Evolutionary conservation across 345 rosid genomes (phyloP).

Genomic region (Streptanthus diversifolius): DNA sequence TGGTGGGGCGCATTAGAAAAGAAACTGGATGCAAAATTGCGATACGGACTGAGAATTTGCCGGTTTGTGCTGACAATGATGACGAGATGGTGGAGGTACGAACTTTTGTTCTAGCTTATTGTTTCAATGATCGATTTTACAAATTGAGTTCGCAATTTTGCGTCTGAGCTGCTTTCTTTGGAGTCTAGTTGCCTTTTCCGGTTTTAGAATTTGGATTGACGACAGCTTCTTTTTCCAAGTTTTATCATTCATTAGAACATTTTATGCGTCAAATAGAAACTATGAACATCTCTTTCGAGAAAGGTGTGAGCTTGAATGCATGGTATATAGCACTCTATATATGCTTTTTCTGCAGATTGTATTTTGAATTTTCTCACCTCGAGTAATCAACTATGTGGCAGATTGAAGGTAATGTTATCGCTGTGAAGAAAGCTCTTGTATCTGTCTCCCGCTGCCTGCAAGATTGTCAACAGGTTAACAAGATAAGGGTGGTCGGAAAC

Average conservation of each 20-base stretch:
- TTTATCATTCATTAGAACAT: background rate
- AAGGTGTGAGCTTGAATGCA: background rate
- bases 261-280: background rate
- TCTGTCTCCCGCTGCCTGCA: conserved; percentile 73
- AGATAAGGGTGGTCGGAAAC: conserved; percentile 38
- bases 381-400: conserved; percentile 34
- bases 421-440: conserved; percentile 71
- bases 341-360: background rate
- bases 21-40: conserved; percentile 68
- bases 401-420: conserved; percentile 74
- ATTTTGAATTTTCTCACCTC: background rate
- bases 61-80: conserved; percentile 53
- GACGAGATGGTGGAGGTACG: conserved; percentile 84
- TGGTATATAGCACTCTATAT: background rate
- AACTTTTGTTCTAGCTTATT: background rate
- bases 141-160: background rate
- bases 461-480: conserved; percentile 47
- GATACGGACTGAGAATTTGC: conserved; percentile 63
- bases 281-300: background rate
- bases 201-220: background rate
- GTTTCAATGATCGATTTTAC: background rate
- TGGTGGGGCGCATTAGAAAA: conserved; percentile 71
- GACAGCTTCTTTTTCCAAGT: background rate
- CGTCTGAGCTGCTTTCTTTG: background rate
- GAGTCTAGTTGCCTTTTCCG: background rate